Base-by-base conservation (phyloP, 192 early-diverging fungal genomes). In the Umbelopsis isabellina region DNA sequence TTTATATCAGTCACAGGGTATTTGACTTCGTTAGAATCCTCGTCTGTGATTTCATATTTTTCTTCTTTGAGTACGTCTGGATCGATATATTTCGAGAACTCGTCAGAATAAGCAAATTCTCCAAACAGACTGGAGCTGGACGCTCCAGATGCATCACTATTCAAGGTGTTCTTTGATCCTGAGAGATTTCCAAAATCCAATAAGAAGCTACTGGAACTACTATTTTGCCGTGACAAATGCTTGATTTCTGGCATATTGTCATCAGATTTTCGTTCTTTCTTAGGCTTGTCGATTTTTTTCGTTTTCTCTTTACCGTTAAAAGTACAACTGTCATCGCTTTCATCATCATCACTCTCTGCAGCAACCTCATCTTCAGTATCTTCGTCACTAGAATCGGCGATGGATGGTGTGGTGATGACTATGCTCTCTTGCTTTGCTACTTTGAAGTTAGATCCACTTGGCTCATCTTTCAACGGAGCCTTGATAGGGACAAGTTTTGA, bases 171-270 rank as follows among this genome's bases (percentile, higher is more conserved):
- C 12, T 30, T 27, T 2, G 55, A 61, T 4, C 27, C 55, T 35
- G 55, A 61, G 11, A 61, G 30, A 18, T 61, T 61, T 33, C 55
- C 55, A 35, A 61, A 61, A 35, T 61, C 55, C 11, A 61, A 18
- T 30, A 61, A 61, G 30, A 61, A 61, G 5, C 55, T 61, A 16
- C 55, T 61, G 13, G 55, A 61, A 25, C 15, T 35, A 35, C 55
- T 61, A n/a, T 30, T 61, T 12, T 61, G 55, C 13, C 55, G 5
- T 61, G 55, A 27, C 25, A 61, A 35, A 35, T 15, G 30, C 13
- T 25, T 15, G 27, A 8, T 9, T 18, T 61, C 33, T 35, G 18
- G 11, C 18, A 8, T 11, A 0, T 1, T 22, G 4, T 61, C 27
- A 0, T 8, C 33, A 33, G 55, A 3, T 18, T 30, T 61, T 2